Evolutionary conservation across 1,139 yeast genomes (phyloP), one percentile per base, ranked within the genome.

Genomic region (Debaryomycetaceae sp.): DNA sequence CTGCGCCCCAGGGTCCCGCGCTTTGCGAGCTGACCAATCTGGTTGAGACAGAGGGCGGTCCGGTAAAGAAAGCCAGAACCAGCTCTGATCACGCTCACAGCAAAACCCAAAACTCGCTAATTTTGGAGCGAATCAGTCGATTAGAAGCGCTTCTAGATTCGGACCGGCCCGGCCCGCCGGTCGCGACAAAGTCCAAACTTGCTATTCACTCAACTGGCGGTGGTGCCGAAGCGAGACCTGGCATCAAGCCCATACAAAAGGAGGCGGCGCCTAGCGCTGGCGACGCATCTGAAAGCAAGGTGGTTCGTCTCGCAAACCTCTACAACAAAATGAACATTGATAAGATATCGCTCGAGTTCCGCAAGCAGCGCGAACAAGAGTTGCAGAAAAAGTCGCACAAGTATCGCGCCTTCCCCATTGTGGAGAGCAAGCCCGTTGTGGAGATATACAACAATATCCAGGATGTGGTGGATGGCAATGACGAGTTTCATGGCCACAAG

Each of bases 381-480:
- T 65, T 87, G 37, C 49, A 54, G 31, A 62, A 67, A 35, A 73
- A 79, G 38, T 70, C 68, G 16, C 72, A 73, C 34, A 72, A 81
- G 34, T 78, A 77, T 37, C 68, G 79, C 31, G 93, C 95, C 0
- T 62, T 69, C 22, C 90, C 92, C 2, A 73, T 85, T 32, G 76
- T 78, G 16, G 73, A 77, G 3, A 77, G 93, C 4, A 76, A 72
- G 36, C 97, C 98, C 0, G 80, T 83, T 33, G 97, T 87, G 18
- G 96, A 87, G 43, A 82, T 92, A 18, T 90, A 82, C 50, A 79
- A 83, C 40, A 80, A 83, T 45, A 92, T 85, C 22, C 79, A 79
- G 39, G 96, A 86, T 53, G 96, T 93, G 1, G 95, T 85, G 14
- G 65, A 58, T 37, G 61, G 50, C 4, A 49, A 52, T 27, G 63